A percentile compares a stretch with the other conserved stretches of the same genome.
Conservation (phyloP, 306 rosid species). For the Malus sieversii region DNA sequence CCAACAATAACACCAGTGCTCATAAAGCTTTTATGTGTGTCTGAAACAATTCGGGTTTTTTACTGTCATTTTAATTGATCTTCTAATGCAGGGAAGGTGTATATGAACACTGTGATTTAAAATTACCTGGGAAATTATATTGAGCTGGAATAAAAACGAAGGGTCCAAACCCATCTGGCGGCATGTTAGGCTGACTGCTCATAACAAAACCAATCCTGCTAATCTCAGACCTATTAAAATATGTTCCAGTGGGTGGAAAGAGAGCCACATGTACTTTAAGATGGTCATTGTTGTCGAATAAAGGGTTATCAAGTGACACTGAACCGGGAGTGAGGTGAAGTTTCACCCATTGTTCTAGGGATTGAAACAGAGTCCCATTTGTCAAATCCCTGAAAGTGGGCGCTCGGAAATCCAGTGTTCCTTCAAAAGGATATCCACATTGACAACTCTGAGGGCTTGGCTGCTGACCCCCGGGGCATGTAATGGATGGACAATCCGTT, state of each 20-base stretch:
- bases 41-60: constrained; percentile 32
- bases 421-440: constrained; percentile 79
- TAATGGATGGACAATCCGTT: constrained; percentile 46
- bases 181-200: constrained; percentile 77
- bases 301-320: constrained; percentile 62
- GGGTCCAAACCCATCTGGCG: constrained; percentile 77
- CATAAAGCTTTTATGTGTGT: constrained; percentile 24
- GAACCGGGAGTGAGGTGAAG: constrained; percentile 73
- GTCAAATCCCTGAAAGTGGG: constrained; percentile 73
- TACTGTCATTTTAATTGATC: constrained; percentile 13
- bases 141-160: constrained; percentile 63
- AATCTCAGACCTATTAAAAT: constrained; percentile 67
- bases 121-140: constrained; percentile 63
- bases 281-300: constrained; percentile 66
- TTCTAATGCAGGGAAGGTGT: not conserved
- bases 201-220: constrained; percentile 69
- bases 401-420: constrained; percentile 68
- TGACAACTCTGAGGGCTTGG: constrained; percentile 53
- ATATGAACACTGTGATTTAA: not conserved
- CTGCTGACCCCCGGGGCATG: too few species aligned
- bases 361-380: constrained; percentile 38
- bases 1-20: constrained; percentile 42
- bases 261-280: constrained; percentile 73
- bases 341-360: constrained; percentile 65
- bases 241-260: constrained; percentile 57